These are phyloP conservation scores for Cymbopogon citratus DNA, from an alignment of 176 grass and related monocot species.

Conservation along the genomic window DNA sequence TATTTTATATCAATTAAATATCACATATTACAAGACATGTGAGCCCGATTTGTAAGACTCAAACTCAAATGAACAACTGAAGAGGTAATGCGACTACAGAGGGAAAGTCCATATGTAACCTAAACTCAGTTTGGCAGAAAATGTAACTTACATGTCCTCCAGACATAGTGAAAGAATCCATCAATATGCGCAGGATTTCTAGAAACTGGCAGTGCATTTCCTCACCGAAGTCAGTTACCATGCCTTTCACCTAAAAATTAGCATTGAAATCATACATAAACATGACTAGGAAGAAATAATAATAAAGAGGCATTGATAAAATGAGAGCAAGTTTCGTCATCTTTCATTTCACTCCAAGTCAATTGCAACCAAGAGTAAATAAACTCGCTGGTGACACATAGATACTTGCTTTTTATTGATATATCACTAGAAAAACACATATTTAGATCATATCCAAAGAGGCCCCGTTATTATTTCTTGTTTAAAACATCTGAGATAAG, in stretches of 20 bases:
- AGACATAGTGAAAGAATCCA: conserved; percentile 83
- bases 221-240: conserved; percentile 92
- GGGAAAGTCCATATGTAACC: neutral
- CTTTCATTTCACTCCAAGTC: neutral
- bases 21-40: neutral
- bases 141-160: conserved; percentile 52
- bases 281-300: neutral
- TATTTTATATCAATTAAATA: neutral
- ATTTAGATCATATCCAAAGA: neutral
- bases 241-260: conserved; percentile 87
- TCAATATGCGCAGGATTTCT: conserved; percentile 97
- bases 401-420: neutral
- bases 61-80: neutral
- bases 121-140: conserved; percentile 13
- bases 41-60: neutral
- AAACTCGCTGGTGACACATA: neutral
- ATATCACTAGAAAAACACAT: neutral
- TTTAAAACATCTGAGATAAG: neutral
- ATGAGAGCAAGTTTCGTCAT: neutral
- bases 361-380: neutral
- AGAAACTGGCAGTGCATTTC: conserved; percentile 98
- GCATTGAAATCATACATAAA: neutral
- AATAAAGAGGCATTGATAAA: neutral
- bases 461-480: neutral
- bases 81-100: neutral